Percentiles rank a stretch among this genome's conserved stretches.
phyloP scores from a whole-genome alignment of 2,329 filamentous ascomycete genomes.

The Thermothelomyces thermophilus region DNA sequence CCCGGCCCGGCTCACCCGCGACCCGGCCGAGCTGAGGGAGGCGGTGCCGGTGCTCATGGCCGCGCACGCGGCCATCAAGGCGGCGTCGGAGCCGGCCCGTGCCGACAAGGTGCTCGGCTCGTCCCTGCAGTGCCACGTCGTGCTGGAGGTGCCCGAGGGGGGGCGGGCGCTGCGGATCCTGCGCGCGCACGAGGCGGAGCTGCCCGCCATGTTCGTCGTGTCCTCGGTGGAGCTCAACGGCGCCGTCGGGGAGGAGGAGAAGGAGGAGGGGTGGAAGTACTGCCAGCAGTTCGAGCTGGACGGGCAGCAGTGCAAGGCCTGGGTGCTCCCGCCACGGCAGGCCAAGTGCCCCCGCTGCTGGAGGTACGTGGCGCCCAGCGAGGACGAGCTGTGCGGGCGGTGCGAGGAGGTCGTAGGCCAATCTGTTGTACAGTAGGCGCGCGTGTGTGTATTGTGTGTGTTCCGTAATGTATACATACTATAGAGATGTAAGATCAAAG shows the following conservation, averaged over 20 bases:
- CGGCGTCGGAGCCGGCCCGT: constrained; percentile 66
- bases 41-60: constrained; percentile 45
- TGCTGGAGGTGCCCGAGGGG: constrained; percentile 42
- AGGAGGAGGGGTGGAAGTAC: constrained; percentile 35
- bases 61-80: constrained; percentile 63
- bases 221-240: constrained; percentile 52
- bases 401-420: constrained; percentile 59
- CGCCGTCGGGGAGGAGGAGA: constrained; percentile 21
- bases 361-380: constrained; percentile 67
- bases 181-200: constrained; percentile 41
- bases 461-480: too few species aligned
- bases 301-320: constrained; percentile 33
- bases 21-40: constrained; percentile 35
- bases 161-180: constrained; percentile 31
- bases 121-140: constrained; percentile 70
- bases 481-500: too few species aligned
- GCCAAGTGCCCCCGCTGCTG: constrained; percentile 85
- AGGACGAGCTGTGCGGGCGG: constrained; percentile 62
- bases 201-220: constrained; percentile 62
- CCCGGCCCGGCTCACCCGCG: constrained; percentile 32
- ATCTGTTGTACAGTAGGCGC: constrained; percentile 11
- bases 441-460: too few species aligned
- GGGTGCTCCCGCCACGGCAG: constrained; percentile 43
- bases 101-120: constrained; percentile 67
- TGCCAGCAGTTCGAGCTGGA: constrained; percentile 37